Percentiles rank a stretch among this genome's conserved stretches.
Conservation (phyloP, 139 green algal genomes). For the Haematococcus lacustris region DNA sequence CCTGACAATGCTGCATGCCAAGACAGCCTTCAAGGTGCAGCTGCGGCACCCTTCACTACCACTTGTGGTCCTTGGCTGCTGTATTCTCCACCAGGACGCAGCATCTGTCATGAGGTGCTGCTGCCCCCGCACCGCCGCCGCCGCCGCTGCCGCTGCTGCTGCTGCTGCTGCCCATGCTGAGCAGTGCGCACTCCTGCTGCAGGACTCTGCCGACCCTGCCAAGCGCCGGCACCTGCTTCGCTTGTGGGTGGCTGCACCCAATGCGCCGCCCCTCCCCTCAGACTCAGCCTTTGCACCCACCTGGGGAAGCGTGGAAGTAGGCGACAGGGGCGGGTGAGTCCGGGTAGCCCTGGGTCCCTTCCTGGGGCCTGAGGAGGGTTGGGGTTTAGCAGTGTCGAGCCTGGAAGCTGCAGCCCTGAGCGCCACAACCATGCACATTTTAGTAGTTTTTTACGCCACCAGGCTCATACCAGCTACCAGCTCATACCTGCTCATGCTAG, state of each 20-base stretch:
- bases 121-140: not conserved
- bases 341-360: not conserved
- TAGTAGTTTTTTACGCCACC: not conserved
- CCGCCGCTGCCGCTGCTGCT: not conserved
- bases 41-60: not conserved
- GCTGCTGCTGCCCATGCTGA: not conserved
- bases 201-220: slow-evolving; percentile 25
- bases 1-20: slow-evolving; percentile 34
- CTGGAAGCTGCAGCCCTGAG: no score
- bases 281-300: not conserved
- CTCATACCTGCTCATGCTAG: not conserved
- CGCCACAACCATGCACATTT: not conserved
- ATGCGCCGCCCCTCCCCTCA: slow-evolving; percentile 7
- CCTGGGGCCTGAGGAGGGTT: not conserved
- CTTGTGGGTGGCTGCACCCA: slow-evolving; percentile 43
- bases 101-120: not conserved
- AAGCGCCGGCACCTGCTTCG: slow-evolving; percentile 52
- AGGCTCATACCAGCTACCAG: not conserved
- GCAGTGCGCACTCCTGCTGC: not conserved
- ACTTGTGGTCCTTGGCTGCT: not conserved
- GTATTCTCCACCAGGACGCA: not conserved
- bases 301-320: slow-evolving; percentile 6
- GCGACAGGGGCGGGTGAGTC: slow-evolving; percentile 4
- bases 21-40: slow-evolving; percentile 28
- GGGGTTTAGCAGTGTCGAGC: no score